Conservation (phyloP, 2,329 filamentous ascomycete species). For the Neurospora crassa region DNA sequence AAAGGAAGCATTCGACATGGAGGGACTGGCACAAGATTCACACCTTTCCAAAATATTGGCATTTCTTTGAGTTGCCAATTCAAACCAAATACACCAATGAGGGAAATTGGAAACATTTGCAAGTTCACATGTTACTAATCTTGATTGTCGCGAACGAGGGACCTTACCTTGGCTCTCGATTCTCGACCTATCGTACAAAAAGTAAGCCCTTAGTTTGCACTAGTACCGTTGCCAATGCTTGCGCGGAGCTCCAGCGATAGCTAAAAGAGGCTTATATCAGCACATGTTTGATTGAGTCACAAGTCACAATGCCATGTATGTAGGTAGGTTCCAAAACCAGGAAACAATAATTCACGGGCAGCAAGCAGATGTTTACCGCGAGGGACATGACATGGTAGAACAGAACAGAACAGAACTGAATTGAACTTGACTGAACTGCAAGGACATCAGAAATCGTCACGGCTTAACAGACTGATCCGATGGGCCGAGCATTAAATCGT, state of each 20-base stretch:
- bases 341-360: not conserved
- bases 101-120: not conserved
- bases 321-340: not conserved
- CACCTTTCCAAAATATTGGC: not conserved
- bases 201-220: not conserved
- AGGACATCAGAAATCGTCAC: not conserved
- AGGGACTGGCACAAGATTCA: not conserved
- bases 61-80: not conserved
- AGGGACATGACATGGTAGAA: not conserved
- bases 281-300: not conserved
- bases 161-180: not conserved
- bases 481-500: not conserved
- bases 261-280: not conserved
- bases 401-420: too few relatives aligned
- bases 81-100: not conserved
- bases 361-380: not conserved
- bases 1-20: not conserved
- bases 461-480: not conserved
- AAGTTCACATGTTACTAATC: not conserved
- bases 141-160: not conserved
- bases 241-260: not conserved
- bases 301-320: not conserved
- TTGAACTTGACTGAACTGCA: too few relatives aligned
- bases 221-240: too few relatives aligned
- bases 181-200: not conserved